Evolutionary conservation across 2,329 filamentous ascomycete genomes (phyloP).

Genomic region (Verticillium zaregamsianum): DNA sequence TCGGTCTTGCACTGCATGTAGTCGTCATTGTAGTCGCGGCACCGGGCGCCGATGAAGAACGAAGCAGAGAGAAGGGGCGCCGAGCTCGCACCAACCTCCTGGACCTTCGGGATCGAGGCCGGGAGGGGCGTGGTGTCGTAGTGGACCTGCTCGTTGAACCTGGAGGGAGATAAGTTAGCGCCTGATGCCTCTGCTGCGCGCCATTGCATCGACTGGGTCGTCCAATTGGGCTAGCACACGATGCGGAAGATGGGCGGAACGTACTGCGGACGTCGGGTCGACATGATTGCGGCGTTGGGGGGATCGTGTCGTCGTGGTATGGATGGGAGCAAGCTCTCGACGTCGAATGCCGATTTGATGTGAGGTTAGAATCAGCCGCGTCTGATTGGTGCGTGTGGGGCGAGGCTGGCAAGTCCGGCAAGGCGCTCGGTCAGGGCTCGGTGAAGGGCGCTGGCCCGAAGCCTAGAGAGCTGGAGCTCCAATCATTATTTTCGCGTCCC

Average conservation of each 20-base stretch:
- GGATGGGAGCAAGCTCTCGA: constrained; percentile 10
- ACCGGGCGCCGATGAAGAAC: constrained; percentile 96
- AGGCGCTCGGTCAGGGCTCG: constrained; percentile 9
- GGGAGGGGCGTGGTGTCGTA: constrained; percentile 96
- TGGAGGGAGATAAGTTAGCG: constrained; percentile 37
- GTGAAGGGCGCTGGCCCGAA: constrained; percentile 5
- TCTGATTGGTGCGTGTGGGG: constrained; percentile 30
- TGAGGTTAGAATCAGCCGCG: constrained; percentile 34
- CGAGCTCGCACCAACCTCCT: constrained; percentile 89
- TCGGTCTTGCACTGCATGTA: constrained; percentile 99
- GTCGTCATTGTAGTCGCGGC: constrained; percentile 95
- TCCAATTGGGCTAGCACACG: constrained; percentile 1
- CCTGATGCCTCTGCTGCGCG: neutral
- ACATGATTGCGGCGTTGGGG: constrained; percentile 30
- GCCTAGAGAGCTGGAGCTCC: constrained; percentile 4
- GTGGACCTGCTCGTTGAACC: constrained; percentile 92
- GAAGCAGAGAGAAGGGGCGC: constrained; percentile 87
- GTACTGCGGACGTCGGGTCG: constrained; percentile 38
- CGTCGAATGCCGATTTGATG: constrained; percentile 22
- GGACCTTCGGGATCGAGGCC: constrained; percentile 83
- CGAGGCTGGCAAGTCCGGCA: constrained; percentile 22
- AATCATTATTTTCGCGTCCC: constrained; percentile 14
- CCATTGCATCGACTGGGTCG: neutral
- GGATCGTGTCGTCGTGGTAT: constrained; percentile 15
- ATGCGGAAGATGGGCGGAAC: constrained; percentile 16